Base-by-base conservation (phyloP, 805 yeast genomes). In the Kodamaea restingae region DNA sequence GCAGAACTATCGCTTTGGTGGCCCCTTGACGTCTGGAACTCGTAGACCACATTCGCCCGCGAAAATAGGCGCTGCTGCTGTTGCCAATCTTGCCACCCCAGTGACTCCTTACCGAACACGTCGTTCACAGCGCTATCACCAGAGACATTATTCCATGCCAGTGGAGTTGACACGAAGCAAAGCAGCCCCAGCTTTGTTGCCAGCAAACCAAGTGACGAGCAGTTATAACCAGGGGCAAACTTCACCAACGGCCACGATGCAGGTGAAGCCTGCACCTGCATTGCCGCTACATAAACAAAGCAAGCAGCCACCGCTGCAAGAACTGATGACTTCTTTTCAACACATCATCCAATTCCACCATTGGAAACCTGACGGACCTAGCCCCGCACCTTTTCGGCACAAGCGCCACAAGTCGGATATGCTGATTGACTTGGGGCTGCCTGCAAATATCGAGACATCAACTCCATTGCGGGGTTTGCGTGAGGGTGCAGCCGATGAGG, bases 1-100 rank as follows among this genome's bases (percentile, higher is more conserved):
- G 2, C 42, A 57, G 17, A 61, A 58, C 37, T 66, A 51, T 46
- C 48, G 61, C 28, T 68, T 64, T 49, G 70, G 71, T n/a, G 55
- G 62, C 6, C 47, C 27, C 31, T 42, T 18, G 27, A 42, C 40
- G 28, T 36, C 33, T 11, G 10, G 18, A 7, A 17, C 43, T 7
- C 43, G 61, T 44, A 58, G 81, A 44, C 76, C 81, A 12, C 56
- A 72, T 21, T 79, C 86, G 1, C 88, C 88, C 0, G 84, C 87
- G 1, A 79, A 78, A 48, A 70, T 81, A 8, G 90, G 90, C 1
- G 88, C 88, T 1, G 75, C 72, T 15, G 87, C 88, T 1, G 84
- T 82, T 1, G 82, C 86, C 15, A 60, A 54, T 46, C 45, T 66
- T 28, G 58, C 67, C 5, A 54, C 60, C 12, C 73, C 71, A 10